Conservation (phyloP, 495 filamentous ascomycete species). For the Hypoxylon fuscum region DNA sequence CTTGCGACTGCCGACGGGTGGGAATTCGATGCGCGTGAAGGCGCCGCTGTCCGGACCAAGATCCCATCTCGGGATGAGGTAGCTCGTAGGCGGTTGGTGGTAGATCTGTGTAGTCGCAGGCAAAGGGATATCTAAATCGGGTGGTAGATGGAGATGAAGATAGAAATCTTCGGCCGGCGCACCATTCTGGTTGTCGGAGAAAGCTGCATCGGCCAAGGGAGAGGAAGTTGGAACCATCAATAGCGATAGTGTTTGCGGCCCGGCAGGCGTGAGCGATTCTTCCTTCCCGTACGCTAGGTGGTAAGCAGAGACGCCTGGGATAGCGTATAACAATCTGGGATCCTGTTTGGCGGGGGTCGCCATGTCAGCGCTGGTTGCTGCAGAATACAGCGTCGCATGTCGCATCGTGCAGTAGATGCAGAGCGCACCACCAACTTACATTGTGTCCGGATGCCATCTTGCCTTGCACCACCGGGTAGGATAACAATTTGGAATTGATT, state of each 20-base stretch:
- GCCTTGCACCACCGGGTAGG: slow-evolving; percentile 20
- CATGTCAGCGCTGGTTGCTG: slow-evolving; percentile 23
- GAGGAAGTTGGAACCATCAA: slow-evolving; percentile 92
- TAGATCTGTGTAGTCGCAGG: slow-evolving; percentile 95
- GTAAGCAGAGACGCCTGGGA: slow-evolving; percentile 84
- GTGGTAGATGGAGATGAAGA: slow-evolving; percentile 89
- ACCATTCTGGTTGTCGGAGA: slow-evolving; percentile 62
- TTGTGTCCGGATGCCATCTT: slow-evolving; percentile 61
- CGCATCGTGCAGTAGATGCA: slow-evolving; percentile 8
- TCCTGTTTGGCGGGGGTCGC: slow-evolving; percentile 59
- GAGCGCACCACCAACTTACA: slow-evolving; percentile 47
- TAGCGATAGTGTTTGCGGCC: slow-evolving; percentile 87
- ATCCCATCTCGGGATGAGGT: slow-evolving; percentile 93
- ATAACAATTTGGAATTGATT: slow-evolving; percentile 3
- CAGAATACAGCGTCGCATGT: slow-evolving; percentile 17
- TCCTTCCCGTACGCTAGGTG: slow-evolving; percentile 90
- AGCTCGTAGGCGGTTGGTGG: slow-evolving; percentile 87
- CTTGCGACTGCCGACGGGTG: slow-evolving; percentile 70
- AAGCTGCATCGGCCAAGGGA: slow-evolving; percentile 68
- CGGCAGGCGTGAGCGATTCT: slow-evolving; percentile 79
- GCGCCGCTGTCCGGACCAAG: slow-evolving; percentile 84
- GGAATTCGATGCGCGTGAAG: slow-evolving; percentile 92
- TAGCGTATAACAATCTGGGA: slow-evolving; percentile 82
- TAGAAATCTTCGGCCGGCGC: slow-evolving; percentile 91
- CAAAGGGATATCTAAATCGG: slow-evolving; percentile 90